Evolutionary conservation across 805 yeast genomes (phyloP).

Genomic region (Blastobotrys parvus): DNA sequence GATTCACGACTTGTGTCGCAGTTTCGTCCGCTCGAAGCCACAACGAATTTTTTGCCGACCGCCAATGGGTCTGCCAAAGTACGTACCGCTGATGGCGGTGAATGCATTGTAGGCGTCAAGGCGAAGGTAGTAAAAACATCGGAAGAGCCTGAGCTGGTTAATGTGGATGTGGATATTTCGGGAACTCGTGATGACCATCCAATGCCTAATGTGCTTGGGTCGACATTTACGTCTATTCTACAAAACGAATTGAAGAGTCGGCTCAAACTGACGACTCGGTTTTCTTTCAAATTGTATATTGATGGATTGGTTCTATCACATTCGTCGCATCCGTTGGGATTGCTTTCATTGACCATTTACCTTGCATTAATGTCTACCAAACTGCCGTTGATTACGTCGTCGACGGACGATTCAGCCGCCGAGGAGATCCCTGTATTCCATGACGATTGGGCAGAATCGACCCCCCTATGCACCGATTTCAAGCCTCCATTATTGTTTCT

Average conservation of each 20-base stretch:
- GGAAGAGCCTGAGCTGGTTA: conserved; percentile 44
- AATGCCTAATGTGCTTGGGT: conserved; percentile 53
- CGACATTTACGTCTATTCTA: conserved; percentile 44
- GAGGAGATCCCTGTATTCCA: conserved; percentile 88
- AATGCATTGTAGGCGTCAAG: conserved; percentile 86
- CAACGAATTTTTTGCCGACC: conserved; percentile 69
- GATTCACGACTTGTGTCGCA: conserved; percentile 73
- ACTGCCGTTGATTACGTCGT: conserved; percentile 64
- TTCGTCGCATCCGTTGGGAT: conserved; percentile 70
- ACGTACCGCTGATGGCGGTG: conserved; percentile 81
- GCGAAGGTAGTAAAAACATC: conserved; percentile 56
- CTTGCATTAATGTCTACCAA: conserved; percentile 73
- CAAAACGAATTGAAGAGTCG: conserved; percentile 37
- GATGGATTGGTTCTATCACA: conserved; percentile 76
- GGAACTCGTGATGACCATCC: conserved; percentile 76
- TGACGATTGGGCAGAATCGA: conserved; percentile 71
- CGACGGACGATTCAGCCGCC: conserved; percentile 50
- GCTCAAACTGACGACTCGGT: conserved; percentile 60
- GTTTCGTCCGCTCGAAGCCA: conserved; percentile 80
- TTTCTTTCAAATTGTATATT: conserved; percentile 66
- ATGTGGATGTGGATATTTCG: conserved; percentile 60
- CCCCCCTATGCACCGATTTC: conserved; percentile 38
- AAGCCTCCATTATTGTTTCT: conserved; percentile 73
- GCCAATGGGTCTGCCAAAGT: conserved; percentile 92
- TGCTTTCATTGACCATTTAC: conserved; percentile 72